These are phyloP conservation scores for Remersonia thermophila DNA, from an alignment of 2,329 filamentous ascomycete genomes.

Conservation along the genomic window DNA sequence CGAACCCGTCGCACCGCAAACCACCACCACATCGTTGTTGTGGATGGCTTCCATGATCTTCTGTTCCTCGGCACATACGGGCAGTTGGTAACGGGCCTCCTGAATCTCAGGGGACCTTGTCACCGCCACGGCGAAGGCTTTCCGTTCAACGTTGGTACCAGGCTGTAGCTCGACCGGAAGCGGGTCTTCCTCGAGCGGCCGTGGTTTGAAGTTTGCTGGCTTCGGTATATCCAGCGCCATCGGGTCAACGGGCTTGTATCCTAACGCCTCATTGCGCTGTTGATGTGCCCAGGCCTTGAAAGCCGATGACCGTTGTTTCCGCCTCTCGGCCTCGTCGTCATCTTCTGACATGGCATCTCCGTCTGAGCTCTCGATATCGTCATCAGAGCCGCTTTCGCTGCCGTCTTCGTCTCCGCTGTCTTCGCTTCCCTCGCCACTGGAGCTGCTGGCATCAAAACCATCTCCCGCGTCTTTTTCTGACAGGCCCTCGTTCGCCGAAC, in stretches of 20 bases:
- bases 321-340: constrained; percentile 23
- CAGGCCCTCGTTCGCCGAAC: constrained; percentile 31
- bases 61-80: constrained; percentile 90
- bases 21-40: constrained; percentile 77
- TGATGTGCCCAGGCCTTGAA: constrained; percentile 92
- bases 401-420: constrained; percentile 21
- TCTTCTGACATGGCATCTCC: constrained; percentile 18
- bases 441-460: constrained; percentile 19
- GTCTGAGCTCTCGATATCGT: constrained; percentile 7
- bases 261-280: constrained; percentile 70
- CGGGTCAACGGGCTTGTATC: constrained; percentile 40
- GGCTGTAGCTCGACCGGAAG: constrained; percentile 54
- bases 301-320: constrained; percentile 40
- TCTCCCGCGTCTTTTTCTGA: constrained; percentile 15
- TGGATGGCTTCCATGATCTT: constrained; percentile 97
- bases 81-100: constrained; percentile 63
- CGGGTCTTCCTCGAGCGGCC: constrained; percentile 58
- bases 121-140: constrained; percentile 65
- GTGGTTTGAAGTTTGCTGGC: constrained; percentile 50
- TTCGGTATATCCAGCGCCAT: constrained; percentile 40
- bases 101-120: constrained; percentile 62
- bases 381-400: constrained; percentile 2
- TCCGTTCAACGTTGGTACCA: constrained; percentile 48
- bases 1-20: constrained; percentile 91
- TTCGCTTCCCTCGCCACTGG: constrained; percentile 23